phyloP scores from a whole-genome alignment of 345 rosid species.

The Crucihimalaya himalaica region DNA sequence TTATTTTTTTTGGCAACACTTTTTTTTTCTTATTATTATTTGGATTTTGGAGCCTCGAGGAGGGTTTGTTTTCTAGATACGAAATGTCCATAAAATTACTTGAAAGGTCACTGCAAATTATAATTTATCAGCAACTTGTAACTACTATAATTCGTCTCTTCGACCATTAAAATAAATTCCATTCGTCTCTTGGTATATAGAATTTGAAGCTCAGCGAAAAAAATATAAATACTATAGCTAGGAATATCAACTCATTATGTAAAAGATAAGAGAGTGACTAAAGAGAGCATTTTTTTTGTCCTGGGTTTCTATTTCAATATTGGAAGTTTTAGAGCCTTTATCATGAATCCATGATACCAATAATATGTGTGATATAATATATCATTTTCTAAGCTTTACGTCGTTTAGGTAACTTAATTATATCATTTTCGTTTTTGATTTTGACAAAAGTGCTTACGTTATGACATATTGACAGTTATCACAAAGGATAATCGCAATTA shows the following conservation, averaged over 20 bases:
- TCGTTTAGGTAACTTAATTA: neutral
- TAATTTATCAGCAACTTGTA: neutral
- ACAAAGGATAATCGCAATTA: conserved; percentile 20
- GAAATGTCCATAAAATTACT: neutral
- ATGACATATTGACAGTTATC: conserved; percentile 3
- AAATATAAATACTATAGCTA: neutral
- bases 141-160: neutral
- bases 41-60: neutral
- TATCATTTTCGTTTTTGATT: conserved; percentile 5
- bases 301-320: neutral
- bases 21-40: too few species aligned
- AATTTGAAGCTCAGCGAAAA: neutral
- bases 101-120: neutral
- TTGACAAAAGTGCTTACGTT: conserved; percentile 34
- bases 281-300: neutral
- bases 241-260: neutral
- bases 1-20: too few species aligned
- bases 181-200: neutral
- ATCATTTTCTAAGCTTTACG: neutral
- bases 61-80: neutral
- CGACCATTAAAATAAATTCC: neutral
- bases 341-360: neutral
- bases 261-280: neutral
- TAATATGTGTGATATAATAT: neutral
- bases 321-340: neutral